Evolutionary conservation across 345 rosid species (phyloP).

Genomic region (Brassica incana): DNA sequence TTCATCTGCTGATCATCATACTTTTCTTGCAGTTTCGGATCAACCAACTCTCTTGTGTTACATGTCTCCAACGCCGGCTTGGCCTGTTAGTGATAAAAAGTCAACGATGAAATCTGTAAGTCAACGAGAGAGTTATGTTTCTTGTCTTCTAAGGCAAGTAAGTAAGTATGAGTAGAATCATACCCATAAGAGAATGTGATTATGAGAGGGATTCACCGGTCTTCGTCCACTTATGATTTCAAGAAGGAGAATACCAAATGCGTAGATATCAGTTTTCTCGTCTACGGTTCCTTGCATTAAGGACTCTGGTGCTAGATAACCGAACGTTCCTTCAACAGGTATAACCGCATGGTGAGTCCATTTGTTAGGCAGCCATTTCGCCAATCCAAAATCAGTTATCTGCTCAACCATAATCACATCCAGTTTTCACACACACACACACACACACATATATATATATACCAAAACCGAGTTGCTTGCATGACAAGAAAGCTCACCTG

Average conservation of each 20-base stretch:
- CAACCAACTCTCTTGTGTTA: constrained; percentile 58
- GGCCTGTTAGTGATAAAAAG: constrained; percentile 48
- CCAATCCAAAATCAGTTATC: constrained; percentile 97
- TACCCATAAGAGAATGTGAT: constrained; percentile 88
- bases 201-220: constrained; percentile 75
- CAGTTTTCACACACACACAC: not conserved
- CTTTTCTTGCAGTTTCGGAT: constrained; percentile 62
- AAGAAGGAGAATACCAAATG: constrained; percentile 82
- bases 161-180: not conserved
- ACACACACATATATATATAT: not conserved
- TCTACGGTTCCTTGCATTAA: constrained; percentile 93
- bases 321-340: constrained; percentile 97
- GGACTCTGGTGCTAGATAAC: constrained; percentile 93
- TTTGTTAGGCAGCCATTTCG: constrained; percentile 94
- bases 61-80: constrained; percentile 83
- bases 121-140: not conserved
- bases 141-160: constrained; percentile 9
- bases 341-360: constrained; percentile 89
- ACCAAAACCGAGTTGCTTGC: not conserved
- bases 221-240: constrained; percentile 80
- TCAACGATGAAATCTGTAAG: not conserved
- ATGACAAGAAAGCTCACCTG: constrained; percentile 53
- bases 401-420: constrained; percentile 21
- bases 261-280: constrained; percentile 89
- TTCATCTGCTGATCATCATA: constrained; percentile 72